phyloP scores from a whole-genome alignment of 2,329 filamentous ascomycete genomes.

The Diaporthe australafricana region DNA sequence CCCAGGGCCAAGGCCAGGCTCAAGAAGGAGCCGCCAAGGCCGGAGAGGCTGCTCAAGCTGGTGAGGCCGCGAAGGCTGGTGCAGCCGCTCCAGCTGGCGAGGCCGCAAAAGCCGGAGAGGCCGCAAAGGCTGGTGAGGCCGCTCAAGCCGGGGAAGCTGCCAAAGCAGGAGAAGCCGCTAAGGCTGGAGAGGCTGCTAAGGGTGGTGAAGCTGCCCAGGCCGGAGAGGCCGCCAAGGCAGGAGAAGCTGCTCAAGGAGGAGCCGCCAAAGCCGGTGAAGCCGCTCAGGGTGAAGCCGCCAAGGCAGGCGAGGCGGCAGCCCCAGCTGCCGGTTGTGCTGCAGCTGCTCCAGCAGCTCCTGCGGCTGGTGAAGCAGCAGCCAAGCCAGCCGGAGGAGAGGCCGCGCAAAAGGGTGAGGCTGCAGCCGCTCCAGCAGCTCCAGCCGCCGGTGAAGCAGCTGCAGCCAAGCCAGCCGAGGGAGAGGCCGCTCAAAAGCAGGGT shows the following conservation, averaged over 20 bases:
- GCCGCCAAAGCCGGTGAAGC: neutral
- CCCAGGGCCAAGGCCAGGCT: neutral
- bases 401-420: too few relatives aligned
- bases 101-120: conserved; percentile 32
- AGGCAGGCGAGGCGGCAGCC: too few relatives aligned
- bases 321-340: neutral
- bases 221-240: neutral
- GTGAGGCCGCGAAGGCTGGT: neutral
- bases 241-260: neutral
- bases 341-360: neutral
- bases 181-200: neutral
- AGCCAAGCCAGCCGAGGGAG: neutral
- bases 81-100: neutral
- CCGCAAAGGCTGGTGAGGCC: conserved; percentile 3
- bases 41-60: neutral
- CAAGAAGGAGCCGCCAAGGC: neutral
- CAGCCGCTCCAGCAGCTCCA: too few relatives aligned
- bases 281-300: neutral
- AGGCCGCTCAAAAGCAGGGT: too few relatives aligned
- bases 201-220: neutral
- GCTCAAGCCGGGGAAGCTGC: neutral
- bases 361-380: neutral
- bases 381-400: too few relatives aligned
- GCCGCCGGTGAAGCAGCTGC: conserved; percentile 13
- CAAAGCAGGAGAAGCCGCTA: neutral